Base-by-base conservation (phyloP, 192 early-diverging fungal genomes). In the Umbelopsis sp. region DNA sequence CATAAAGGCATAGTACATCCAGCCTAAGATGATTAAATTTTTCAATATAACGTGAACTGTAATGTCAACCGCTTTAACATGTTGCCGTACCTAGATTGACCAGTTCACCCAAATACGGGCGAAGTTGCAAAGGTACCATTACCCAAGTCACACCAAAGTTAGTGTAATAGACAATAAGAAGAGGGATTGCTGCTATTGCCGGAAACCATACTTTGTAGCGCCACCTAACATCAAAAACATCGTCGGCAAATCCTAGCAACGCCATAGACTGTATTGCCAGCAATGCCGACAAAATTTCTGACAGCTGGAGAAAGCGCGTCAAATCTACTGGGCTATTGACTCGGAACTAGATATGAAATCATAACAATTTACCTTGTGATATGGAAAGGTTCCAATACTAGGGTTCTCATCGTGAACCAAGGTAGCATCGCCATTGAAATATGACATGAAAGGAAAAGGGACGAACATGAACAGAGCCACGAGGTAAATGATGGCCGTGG, bases 201-300 rank as follows among this genome's bases (percentile, higher is more conserved):
- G 98, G 97, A 66, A 99, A 86, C 79, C 92, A 87, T 48, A 99
- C 88, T 80, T 99, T 99, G 79, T 95, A 92, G 48, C 97, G 77
- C 98, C 98, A 98, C 25, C 93, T 80, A 68, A 99, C 89, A 81
- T 97, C 91, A 69, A 99, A 87, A 15, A 99, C 93, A 75, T 99
- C 98, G 79, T 99, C 98, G 21, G 95, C 96, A 76, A 99, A 98
- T 10, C 98, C 98, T 49, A 99, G 84, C 48, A 99, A 92, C 15
- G 96, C 90, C 98, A 99, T 99, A 64, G 91, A 93, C 71, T 97
- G 93, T 51, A 99, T 83, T 25, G 95, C 90, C 15, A 99, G 78
- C 2, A 99, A 74, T 7, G 93, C 95, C 6, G 95, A 93, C 33
- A 99, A 76, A 37, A 93, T 91, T 81, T 97, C 93, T n/a, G 91